These are phyloP conservation scores for Arctium minus DNA, from an alignment of 129 eudicot genomes.

Conservation along the genomic window DNA sequence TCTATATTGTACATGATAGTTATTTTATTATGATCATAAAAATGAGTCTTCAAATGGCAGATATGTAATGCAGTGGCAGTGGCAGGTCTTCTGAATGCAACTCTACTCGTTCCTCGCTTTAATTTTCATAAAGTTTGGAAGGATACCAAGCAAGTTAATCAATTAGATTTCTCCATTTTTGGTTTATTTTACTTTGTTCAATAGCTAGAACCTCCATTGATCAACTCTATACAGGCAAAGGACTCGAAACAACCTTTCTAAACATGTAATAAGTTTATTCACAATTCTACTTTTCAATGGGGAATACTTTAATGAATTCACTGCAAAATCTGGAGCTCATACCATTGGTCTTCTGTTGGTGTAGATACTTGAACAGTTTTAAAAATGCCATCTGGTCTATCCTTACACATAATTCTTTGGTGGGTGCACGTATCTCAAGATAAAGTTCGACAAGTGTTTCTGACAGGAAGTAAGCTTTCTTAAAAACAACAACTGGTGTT, in stretches of 20 bases:
- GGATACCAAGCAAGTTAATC: slow-evolving; percentile 70
- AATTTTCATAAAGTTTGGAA: slow-evolving; percentile 79
- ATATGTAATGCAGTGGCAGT: slow-evolving; percentile 97
- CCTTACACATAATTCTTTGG: slow-evolving; percentile 75
- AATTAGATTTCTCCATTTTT: slow-evolving; percentile 1
- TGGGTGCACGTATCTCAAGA: slow-evolving; percentile 69
- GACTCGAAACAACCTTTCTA: too few relatives aligned
- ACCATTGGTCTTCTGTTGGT: background rate
- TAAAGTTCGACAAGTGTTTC: slow-evolving; percentile 81
- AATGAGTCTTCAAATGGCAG: slow-evolving; percentile 38
- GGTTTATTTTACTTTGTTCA: background rate
- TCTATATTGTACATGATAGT: background rate
- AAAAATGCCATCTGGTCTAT: slow-evolving; percentile 69
- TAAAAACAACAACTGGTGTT: background rate
- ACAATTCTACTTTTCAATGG: too few relatives aligned
- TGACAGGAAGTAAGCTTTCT: slow-evolving; percentile 64
- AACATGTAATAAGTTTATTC: too few relatives aligned
- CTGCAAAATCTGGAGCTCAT: background rate
- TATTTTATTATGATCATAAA: background rate
- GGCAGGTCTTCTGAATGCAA: slow-evolving; percentile 79
- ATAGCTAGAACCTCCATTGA: too few relatives aligned
- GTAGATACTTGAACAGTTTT: slow-evolving; percentile 77
- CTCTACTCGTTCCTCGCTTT: slow-evolving; percentile 77
- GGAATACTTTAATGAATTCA: too few relatives aligned
- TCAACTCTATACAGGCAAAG: too few relatives aligned